Evolutionary conservation across 163 green algal genomes (phyloP).

Genomic region (Scenedesmus sp.): DNA sequence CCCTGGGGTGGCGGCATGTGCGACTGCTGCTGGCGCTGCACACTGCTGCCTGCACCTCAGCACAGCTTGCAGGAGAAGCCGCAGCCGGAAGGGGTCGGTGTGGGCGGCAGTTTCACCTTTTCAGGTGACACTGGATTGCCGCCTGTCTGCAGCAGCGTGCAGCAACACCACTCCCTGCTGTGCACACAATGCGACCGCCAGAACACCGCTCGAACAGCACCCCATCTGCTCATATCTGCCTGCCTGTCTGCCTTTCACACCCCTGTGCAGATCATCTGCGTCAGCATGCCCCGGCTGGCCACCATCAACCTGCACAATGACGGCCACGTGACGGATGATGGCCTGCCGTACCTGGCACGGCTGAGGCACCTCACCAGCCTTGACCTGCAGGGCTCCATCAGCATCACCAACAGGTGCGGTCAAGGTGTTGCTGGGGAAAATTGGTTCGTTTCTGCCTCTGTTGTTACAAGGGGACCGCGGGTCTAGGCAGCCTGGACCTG

Average conservation of each 20-base stretch:
- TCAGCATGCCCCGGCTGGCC: not conserved
- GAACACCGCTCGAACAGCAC: no score
- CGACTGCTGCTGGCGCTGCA: not conserved
- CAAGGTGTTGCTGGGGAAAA: no score
- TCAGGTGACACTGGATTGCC: no score
- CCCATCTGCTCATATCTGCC: not conserved
- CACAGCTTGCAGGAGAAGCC: no score
- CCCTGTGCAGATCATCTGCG: not conserved
- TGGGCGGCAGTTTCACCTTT: no score
- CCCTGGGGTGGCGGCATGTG: not conserved
- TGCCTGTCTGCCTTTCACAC: not conserved
- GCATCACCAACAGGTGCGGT: not conserved
- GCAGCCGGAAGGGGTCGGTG: no score
- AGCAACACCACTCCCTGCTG: no score
- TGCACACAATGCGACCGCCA: no score
- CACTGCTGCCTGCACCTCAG: not conserved
- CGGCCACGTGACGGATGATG: not conserved
- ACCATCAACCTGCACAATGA: conserved; percentile 3
- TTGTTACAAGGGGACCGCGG: no score
- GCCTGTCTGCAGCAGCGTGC: no score
- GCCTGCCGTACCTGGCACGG: not conserved
- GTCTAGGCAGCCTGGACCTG: not conserved
- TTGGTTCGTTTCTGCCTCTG: no score
- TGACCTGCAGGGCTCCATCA: not conserved
- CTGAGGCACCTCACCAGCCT: not conserved